Evolutionary conservation across 106 monocot species (phyloP), one percentile per base, ranked within the genome.

Genomic region (Amphibolis antarctica): DNA sequence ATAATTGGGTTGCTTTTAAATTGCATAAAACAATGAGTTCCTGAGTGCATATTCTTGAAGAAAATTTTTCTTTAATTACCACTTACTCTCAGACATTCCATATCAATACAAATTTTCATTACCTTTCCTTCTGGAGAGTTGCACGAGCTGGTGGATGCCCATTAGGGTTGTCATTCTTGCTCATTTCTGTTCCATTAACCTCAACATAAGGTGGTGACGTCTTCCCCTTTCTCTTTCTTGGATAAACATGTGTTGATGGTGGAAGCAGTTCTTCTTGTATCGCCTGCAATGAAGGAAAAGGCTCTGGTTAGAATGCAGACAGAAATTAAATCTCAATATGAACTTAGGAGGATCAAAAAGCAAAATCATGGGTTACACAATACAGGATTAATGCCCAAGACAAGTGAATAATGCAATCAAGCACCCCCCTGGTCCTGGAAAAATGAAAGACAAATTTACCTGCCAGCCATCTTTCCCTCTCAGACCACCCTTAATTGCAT

Each of bases 381-480:
- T 4, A 36, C 36, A 36, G 36, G 36, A 36, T 4, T 7, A 36
- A 7, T 36, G 36, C 7, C 36, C 36, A 36, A 36, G 36, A 7
- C 36, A 36, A 2, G 7, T n/a, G 7, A 36, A 36, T 36, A 2
- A 36, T 36, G 36, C 36, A 36, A 36, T 36, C 7, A n/a, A n/a
- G n/a, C n/a, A n/a, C n/a, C n/a, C n/a, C n/a, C n/a, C n/a, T n/a
- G n/a, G n/a, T n/a, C n/a, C n/a, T n/a, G 53, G 22, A 52, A 19
- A 42, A 53, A 51, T 21, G 3, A 52, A 22, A 66, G 12, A 53
- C 11, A 60, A 73, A 18, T 70, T 52, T 52, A 98, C 96, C 90
- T 84, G 80, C 90, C 96, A 98, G 44, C 96, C 96, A 60, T 98
- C 80, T 63, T 86, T 86, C 68, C 96, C 96, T 75, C 84, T 70